A percentile compares a stretch with the other conserved stretches of the same genome.
phyloP scores from a whole-genome alignment of 148 eudicot genomes.

The Persicaria maculosa region DNA sequence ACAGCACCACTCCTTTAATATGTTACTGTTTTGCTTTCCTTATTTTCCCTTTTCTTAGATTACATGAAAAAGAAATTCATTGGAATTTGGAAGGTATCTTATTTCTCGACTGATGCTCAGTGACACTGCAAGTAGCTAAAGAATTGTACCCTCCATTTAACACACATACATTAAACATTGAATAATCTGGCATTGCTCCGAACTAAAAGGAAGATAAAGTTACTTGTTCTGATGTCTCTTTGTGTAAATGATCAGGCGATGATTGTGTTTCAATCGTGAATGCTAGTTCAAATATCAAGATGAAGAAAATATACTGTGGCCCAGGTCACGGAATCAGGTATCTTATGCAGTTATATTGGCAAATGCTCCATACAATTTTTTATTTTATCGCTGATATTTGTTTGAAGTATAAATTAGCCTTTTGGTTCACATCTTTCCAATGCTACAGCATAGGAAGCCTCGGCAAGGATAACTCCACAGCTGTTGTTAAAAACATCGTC shows the following conservation, averaged over 20 bases:
- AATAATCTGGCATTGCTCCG: too few species aligned
- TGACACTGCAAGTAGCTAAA: too few species aligned
- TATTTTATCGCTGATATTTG: neutral
- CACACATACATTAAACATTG: too few species aligned
- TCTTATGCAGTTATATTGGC: conserved; percentile 4
- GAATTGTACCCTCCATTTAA: too few species aligned
- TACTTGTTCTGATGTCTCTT: neutral
- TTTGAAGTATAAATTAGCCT: neutral
- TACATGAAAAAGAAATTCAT: neutral
- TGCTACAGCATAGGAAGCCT: conserved; percentile 88
- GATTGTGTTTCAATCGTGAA: conserved; percentile 91
- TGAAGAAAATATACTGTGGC: conserved; percentile 89
- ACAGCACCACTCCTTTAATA: too few species aligned
- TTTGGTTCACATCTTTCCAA: neutral
- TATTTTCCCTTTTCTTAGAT: neutral
- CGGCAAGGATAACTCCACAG: conserved; percentile 74
- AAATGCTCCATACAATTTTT: neutral
- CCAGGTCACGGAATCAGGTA: conserved; percentile 98
- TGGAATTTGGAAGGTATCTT: neutral
- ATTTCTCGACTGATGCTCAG: too few species aligned
- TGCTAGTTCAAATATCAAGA: conserved; percentile 81
- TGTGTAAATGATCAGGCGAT: conserved; percentile 52
- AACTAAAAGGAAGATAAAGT: neutral
- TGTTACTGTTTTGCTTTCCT: neutral
- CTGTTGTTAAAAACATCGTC: conserved; percentile 55